Evolutionary conservation across 2,329 filamentous ascomycete species (phyloP).

Genomic region (Septoria linicola): DNA sequence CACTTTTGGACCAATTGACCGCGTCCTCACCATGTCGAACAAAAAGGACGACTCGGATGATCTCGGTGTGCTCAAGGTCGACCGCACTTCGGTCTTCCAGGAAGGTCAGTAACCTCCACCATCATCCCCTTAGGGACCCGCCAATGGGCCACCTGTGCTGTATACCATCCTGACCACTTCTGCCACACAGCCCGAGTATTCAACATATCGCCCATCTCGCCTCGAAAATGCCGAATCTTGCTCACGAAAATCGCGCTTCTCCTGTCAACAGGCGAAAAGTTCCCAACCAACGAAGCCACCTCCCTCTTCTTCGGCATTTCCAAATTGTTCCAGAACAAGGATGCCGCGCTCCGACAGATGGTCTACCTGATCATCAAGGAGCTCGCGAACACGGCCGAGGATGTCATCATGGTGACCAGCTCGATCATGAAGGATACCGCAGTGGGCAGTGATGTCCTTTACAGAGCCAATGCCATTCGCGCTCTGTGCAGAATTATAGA

Average conservation of each 20-base stretch:
- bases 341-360: constrained; percentile 97
- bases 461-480: constrained; percentile 92
- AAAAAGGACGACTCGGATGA: constrained; percentile 99
- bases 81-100: constrained; percentile 96
- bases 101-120: constrained; percentile 67
- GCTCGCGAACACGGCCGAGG: constrained; percentile 88
- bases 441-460: constrained; percentile 89
- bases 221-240: constrained; percentile 94
- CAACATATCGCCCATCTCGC: constrained; percentile 95
- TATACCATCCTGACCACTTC: constrained; percentile 18
- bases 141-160: constrained; percentile 9
- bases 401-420: constrained; percentile 99
- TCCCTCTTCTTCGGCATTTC: constrained; percentile 98
- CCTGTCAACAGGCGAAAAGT: constrained; percentile 94
- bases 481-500: constrained; percentile 96
- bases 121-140: constrained; percentile 7
- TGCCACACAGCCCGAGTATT: constrained; percentile 77
- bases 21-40: constrained; percentile 67
- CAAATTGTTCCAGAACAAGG: constrained; percentile 99
- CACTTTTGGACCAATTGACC: not conserved
- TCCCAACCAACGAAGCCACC: constrained; percentile 95
- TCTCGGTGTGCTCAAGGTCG: constrained; percentile 89
- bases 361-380: constrained; percentile 98
- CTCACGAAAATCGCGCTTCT: constrained; percentile 96
- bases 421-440: constrained; percentile 99